phyloP scores from a whole-genome alignment of 1,284 basidiomycete species.

The Hymenochaete sp. region DNA sequence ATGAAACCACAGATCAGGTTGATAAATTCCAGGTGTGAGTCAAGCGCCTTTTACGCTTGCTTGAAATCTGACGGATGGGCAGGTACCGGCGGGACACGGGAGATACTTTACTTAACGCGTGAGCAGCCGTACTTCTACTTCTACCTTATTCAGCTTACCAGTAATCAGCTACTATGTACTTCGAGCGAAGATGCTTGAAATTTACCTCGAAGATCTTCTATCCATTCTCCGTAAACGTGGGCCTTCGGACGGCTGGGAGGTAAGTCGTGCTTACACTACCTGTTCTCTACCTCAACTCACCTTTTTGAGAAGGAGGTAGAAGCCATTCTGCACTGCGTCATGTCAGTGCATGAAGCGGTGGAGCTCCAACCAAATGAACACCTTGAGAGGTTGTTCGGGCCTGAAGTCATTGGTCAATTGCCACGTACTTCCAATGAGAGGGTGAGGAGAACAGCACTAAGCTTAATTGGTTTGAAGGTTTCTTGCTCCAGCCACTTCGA shows the following conservation, averaged over 20 bases:
- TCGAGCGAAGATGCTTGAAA: conserved; percentile 70
- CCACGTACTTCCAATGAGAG: conserved; percentile 57
- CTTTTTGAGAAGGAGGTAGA: conserved; percentile 63
- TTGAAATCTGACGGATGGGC: background rate
- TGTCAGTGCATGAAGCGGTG: conserved; percentile 79
- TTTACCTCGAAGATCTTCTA: conserved; percentile 52
- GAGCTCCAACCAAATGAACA: conserved; percentile 62
- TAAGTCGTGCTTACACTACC: conserved; percentile 27
- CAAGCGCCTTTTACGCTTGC: background rate
- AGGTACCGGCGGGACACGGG: conserved; percentile 85
- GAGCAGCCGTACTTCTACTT: conserved; percentile 26
- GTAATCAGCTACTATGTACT: conserved; percentile 73
- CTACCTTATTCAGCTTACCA: conserved; percentile 10
- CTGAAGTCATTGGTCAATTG: conserved; percentile 57
- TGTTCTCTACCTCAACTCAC: background rate
- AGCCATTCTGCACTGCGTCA: conserved; percentile 75
- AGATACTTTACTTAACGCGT: conserved; percentile 87
- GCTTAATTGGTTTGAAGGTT: conserved; percentile 52
- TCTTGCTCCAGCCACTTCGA: background rate
- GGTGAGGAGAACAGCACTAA: conserved; percentile 63
- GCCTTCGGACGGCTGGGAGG: conserved; percentile 58
- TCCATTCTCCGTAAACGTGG: conserved; percentile 38
- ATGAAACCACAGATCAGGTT: conserved; percentile 46
- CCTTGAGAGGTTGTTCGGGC: conserved; percentile 61
- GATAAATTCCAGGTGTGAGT: conserved; percentile 70